A percentile compares a stretch with the other conserved stretches of the same genome.
These are phyloP conservation scores for Simplicillium sp. DNA, from an alignment of 2,329 filamentous ascomycete genomes.

Conservation along the genomic window DNA sequence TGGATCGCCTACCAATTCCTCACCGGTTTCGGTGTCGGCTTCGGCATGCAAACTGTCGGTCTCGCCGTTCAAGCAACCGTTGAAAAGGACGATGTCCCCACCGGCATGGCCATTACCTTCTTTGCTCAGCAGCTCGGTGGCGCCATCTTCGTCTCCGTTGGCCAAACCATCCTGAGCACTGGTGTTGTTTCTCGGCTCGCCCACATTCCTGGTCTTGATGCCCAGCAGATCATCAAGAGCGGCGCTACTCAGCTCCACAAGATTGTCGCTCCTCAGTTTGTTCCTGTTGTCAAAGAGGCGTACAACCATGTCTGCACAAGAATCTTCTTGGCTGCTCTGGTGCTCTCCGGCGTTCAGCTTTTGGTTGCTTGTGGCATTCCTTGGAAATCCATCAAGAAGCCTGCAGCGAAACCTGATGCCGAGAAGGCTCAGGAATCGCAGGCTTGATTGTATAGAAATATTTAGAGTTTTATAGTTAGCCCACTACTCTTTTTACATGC, in stretches of 20 bases:
- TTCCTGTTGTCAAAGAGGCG: slow-evolving; percentile 45
- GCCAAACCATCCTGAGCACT: slow-evolving; percentile 43
- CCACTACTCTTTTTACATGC: no score
- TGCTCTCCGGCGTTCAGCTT: slow-evolving; percentile 43
- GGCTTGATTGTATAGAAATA: no score
- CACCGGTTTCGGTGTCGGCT: slow-evolving; percentile 47
- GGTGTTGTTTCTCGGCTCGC: slow-evolving; percentile 28
- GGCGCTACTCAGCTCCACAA: slow-evolving; percentile 52
- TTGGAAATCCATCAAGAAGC: slow-evolving; percentile 59
- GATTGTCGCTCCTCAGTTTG: slow-evolving; percentile 37
- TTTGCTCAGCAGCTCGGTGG: slow-evolving; percentile 51
- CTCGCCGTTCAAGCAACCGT: slow-evolving; percentile 49
- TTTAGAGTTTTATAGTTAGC: no score
- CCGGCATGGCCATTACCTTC: slow-evolving; percentile 45
- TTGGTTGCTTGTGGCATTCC: slow-evolving; percentile 51
- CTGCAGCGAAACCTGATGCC: slow-evolving; percentile 6
- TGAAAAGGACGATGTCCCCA: slow-evolving; percentile 40
- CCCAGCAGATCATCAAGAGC: slow-evolving; percentile 30
- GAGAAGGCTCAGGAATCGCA: background rate
- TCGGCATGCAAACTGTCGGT: slow-evolving; percentile 47
- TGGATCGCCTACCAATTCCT: slow-evolving; percentile 55
- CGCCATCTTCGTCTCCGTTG: slow-evolving; percentile 47
- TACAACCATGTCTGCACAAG: slow-evolving; percentile 57
- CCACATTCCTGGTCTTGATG: slow-evolving; percentile 31
- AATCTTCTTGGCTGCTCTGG: slow-evolving; percentile 54